Percentiles rank a stretch among this genome's conserved stretches.
Conservation (phyloP, 805 yeast genomes). For the Torulaspora franciscae region DNA sequence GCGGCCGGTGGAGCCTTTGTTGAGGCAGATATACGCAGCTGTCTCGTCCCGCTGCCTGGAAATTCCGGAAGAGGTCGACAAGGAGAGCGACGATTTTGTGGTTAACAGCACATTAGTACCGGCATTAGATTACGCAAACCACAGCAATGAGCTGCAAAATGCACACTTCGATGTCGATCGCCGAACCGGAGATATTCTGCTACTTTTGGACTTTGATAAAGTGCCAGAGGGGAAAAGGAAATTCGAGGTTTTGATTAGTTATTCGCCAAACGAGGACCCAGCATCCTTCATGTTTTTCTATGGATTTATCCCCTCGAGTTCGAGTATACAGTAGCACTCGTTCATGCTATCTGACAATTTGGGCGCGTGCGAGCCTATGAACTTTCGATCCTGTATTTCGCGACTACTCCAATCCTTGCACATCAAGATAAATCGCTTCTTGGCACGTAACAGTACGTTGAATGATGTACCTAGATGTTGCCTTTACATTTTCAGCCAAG, state of each 20-base stretch:
- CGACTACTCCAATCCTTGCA: too few relatives aligned
- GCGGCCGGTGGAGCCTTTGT: neutral
- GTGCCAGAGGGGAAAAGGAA: conserved; percentile 1
- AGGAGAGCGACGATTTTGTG: conserved; percentile 37
- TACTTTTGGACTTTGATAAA: conserved; percentile 31
- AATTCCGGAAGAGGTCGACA: conserved; percentile 46
- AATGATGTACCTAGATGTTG: too few relatives aligned
- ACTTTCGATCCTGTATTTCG: too few relatives aligned
- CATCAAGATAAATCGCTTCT: too few relatives aligned
- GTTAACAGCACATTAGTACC: conserved; percentile 60
- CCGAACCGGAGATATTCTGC: conserved; percentile 40
- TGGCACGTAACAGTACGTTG: too few relatives aligned
- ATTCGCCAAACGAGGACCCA: conserved; percentile 42
- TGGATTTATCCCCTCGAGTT: conserved; percentile 42
- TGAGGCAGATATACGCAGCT: conserved; percentile 39
- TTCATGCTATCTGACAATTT: too few relatives aligned
- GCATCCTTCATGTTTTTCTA: conserved; percentile 39
- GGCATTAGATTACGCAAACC: conserved; percentile 63
- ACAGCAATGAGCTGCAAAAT: conserved; percentile 42
- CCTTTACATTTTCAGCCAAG: too few relatives aligned
- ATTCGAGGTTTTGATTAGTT: conserved; percentile 43
- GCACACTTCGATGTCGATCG: conserved; percentile 60
- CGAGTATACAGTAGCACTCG: neutral
- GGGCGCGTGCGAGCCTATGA: too few relatives aligned
- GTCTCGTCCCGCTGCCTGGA: conserved; percentile 58